phyloP scores from a whole-genome alignment of 129 eudicot genomes.

The Calendula officinalis region DNA sequence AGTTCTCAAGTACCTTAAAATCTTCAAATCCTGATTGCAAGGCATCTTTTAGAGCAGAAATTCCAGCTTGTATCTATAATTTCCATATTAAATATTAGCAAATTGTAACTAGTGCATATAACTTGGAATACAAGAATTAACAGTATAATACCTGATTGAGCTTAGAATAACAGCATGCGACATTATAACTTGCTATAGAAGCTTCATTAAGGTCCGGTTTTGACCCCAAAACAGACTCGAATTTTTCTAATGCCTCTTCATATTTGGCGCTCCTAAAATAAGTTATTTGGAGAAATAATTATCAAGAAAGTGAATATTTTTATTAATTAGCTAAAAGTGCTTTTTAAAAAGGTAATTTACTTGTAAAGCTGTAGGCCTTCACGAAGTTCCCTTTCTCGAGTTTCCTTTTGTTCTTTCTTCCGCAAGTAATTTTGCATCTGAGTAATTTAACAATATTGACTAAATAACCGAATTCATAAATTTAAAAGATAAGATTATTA shows the following conservation, averaged over 20 bases:
- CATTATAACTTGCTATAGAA: constrained; percentile 92
- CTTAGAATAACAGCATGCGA: constrained; percentile 96
- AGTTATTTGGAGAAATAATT: constrained; percentile 8
- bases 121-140: neutral
- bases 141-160: constrained; percentile 65
- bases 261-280: constrained; percentile 60
- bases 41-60: constrained; percentile 92
- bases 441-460: constrained; percentile 1
- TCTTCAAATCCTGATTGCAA: constrained; percentile 81
- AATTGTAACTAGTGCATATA: constrained; percentile 4
- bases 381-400: constrained; percentile 81
- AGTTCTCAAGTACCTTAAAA: constrained; percentile 55
- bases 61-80: constrained; percentile 80
- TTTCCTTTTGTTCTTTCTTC: constrained; percentile 77
- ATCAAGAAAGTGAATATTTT: neutral
- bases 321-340: constrained; percentile 4
- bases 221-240: constrained; percentile 90
- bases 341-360: constrained; percentile 34
- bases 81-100: constrained; percentile 15
- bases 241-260: constrained; percentile 84
- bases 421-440: constrained; percentile 80
- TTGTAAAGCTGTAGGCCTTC: constrained; percentile 89
- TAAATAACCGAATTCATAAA: neutral
- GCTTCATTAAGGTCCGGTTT: constrained; percentile 71
- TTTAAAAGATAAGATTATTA: neutral